These are phyloP conservation scores for Pugionium cornutum DNA, from an alignment of 345 rosid genomes.

Conservation along the genomic window DNA sequence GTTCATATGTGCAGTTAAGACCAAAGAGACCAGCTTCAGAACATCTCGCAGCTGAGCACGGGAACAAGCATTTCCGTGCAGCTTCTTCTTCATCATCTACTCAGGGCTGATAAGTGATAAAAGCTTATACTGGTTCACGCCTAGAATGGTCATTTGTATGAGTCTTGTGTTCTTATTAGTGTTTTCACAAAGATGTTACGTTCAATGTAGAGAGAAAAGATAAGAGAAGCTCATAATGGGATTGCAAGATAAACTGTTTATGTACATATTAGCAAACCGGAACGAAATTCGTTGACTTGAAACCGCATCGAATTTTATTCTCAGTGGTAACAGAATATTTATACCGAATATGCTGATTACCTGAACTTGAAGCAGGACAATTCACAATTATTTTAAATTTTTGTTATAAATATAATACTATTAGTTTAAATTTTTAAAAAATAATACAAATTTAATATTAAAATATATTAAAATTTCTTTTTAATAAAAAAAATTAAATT, in stretches of 20 bases:
- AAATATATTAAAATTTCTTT: too few species aligned
- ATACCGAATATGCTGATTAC: too few species aligned
- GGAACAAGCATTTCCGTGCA: conserved; percentile 69
- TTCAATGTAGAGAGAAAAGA: conserved; percentile 10
- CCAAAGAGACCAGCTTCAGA: conserved; percentile 83
- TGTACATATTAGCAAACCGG: neutral
- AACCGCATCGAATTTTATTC: too few species aligned
- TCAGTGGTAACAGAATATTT: too few species aligned
- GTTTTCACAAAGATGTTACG: neutral
- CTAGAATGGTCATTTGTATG: conserved; percentile 10
- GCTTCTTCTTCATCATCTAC: conserved; percentile 43
- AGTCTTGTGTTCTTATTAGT: conserved; percentile 16
- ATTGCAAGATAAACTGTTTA: conserved; percentile 5
- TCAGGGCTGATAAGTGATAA: conserved; percentile 26
- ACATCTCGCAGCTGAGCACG: conserved; percentile 63
- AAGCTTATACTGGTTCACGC: neutral
- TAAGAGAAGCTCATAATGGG: neutral
- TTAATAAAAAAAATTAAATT: too few species aligned
- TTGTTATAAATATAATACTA: too few species aligned
- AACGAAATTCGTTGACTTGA: too few species aligned
- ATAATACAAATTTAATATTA: too few species aligned
- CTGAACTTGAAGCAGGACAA: too few species aligned
- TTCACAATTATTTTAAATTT: too few species aligned
- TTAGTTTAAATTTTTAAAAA: too few species aligned
- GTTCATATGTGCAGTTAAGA: conserved; percentile 54